A percentile compares a stretch with the other conserved stretches of the same genome.
These are phyloP conservation scores for Pseudevernia furfuracea DNA, from an alignment of 495 filamentous ascomycete genomes.

Conservation along the genomic window DNA sequence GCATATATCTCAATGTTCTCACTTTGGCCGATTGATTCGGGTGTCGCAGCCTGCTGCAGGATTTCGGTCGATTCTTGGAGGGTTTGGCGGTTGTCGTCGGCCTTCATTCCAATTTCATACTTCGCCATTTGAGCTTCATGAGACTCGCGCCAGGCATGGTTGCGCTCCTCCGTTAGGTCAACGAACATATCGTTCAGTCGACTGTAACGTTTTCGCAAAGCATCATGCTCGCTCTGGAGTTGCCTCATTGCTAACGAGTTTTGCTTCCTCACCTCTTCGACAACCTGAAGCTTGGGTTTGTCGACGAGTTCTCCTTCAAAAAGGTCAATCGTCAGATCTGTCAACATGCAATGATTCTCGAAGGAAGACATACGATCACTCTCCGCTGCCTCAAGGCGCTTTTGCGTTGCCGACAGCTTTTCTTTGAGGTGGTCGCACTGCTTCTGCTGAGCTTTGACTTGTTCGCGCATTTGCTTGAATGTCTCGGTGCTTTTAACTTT, in stretches of 20 bases:
- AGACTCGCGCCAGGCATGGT: constrained; percentile 38
- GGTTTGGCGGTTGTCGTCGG: constrained; percentile 19
- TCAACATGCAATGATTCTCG: constrained; percentile 5
- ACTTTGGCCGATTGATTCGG: neutral
- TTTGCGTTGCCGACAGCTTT: constrained; percentile 33
- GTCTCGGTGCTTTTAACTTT: constrained; percentile 30
- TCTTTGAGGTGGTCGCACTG: constrained; percentile 40
- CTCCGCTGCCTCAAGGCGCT: constrained; percentile 35
- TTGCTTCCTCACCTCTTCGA: constrained; percentile 42
- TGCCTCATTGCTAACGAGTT: constrained; percentile 39
- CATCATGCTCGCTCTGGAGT: constrained; percentile 42
- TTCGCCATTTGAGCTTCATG: constrained; percentile 40
- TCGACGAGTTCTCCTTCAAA: constrained; percentile 38
- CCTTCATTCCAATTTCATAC: constrained; percentile 36
- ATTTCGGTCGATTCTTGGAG: constrained; percentile 37
- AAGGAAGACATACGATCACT: constrained; percentile 35
- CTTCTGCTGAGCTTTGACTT: constrained; percentile 36
- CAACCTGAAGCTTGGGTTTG: constrained; percentile 43
- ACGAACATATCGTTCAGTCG: constrained; percentile 40
- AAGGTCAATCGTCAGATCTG: constrained; percentile 27
- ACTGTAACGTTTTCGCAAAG: constrained; percentile 34
- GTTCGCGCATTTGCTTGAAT: constrained; percentile 43
- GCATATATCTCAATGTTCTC: constrained; percentile 36
- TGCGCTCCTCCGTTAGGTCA: constrained; percentile 35
- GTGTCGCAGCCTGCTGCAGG: constrained; percentile 19